Percentiles rank a stretch among this genome's conserved stretches.
Evolutionary conservation across 2,329 filamentous ascomycete genomes (phyloP).

Genomic region (Emergomyces pasteurianus): DNA sequence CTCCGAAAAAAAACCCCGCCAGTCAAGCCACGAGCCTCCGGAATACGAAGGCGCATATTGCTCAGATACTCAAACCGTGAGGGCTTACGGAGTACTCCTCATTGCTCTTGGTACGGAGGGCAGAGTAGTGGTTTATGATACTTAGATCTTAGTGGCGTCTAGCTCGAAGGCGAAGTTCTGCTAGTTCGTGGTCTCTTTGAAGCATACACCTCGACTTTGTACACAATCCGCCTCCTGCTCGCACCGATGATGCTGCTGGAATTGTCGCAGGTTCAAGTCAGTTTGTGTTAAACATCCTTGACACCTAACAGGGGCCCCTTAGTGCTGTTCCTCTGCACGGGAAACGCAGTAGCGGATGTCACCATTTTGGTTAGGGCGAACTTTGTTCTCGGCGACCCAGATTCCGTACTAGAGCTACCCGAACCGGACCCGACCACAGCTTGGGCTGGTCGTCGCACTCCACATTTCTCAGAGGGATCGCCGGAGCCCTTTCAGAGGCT

Average conservation of each 20-base stretch:
- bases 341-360: neutral
- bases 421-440: neutral
- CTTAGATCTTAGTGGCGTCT: neutral
- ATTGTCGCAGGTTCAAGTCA: neutral
- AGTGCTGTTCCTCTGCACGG: neutral
- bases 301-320: neutral
- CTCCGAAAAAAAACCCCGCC: neutral
- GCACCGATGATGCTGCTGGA: neutral
- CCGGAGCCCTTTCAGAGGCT: too few relatives aligned
- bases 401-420: neutral
- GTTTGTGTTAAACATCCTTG: neutral
- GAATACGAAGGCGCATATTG: neutral
- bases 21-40: neutral
- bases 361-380: neutral
- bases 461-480: neutral
- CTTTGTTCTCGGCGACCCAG: neutral
- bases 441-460: neutral
- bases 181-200: neutral
- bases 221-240: neutral
- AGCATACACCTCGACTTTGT: neutral
- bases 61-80: neutral
- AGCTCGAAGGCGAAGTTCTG: neutral
- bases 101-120: neutral
- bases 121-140: neutral
- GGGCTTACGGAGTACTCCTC: neutral